Base-by-base conservation (phyloP, 371 early-diverging fungal species). In the Haplosporangium sp. region DNA sequence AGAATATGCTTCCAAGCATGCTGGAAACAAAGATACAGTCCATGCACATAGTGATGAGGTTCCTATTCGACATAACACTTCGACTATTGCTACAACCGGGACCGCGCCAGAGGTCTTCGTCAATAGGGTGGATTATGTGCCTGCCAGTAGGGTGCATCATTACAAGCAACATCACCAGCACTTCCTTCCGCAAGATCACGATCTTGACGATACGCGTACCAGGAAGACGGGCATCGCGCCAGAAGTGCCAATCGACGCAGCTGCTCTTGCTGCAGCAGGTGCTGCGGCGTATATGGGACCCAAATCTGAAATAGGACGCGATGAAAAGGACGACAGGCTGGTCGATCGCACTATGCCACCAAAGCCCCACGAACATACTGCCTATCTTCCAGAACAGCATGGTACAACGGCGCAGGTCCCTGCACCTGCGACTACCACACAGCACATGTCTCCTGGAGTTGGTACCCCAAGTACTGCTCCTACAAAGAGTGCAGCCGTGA, bases 1-100 rank as follows among this genome's bases (percentile, higher is more conserved):
- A 36, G 66, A 72, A 38, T 62, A 53, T 55, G 55, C 64, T 37
- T 41, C 54, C 38, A 57, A 63, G 51, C 8, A 52, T 61, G 45
- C 52, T 18, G 68, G 42, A 23, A n/a, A n/a, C n/a, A n/a, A n/a
- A n/a, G n/a, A n/a, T n/a, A n/a, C n/a, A n/a, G n/a, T 21, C 14
- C 13, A n/a, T 40, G 45, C 20, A 13, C 48, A 45, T 59, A 65
- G 43, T 2, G 52, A 11, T 11, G n/a, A 21, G 11, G 55, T 55
- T 9, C 52, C 61, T 10, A 48, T 41, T n/a, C 23, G 43, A 16
- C 50, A 42, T 56, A 68, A 61, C 62, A 68, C 52, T 5, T 3
- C 64, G 10, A 48, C 64, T 1, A 56, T 48, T 56, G 56, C 64
- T 5, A 64, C 64, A 5, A 14, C 55, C 7, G 55, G 56, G 13